Evolutionary conservation across 1,284 basidiomycete genomes (phyloP), one percentile per base, ranked within the genome.

Genomic region (Ceratobasidium sp.): DNA sequence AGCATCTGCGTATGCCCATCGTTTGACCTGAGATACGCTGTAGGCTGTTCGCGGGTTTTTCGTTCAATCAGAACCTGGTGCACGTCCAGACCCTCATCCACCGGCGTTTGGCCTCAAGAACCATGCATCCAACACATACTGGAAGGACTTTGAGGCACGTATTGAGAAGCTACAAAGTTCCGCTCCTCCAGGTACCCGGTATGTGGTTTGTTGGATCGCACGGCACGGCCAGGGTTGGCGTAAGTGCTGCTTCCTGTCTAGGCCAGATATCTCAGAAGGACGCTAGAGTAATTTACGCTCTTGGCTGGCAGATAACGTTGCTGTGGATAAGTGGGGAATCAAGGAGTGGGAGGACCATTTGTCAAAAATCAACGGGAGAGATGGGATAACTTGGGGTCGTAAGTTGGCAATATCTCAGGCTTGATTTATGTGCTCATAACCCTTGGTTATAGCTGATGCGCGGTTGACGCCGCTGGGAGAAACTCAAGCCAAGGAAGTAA

Each of bases 361-460:
- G 87, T 84, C 90, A 0, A 86, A 84, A 74, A 75, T 89, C n/a
- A 80, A 88, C 53, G 86, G 87, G 0, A 90, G 95, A 73, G 89
- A 81, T 8, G 84, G 89, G 67, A 79, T 93, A 7, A 82, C 80
- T 0, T 94, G 92, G 92, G 92, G 92, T 38, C 91, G 88, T 87
- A 75, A 75, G 88, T 85, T 20, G n/a, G 38, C 22, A 22, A 8
- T 62, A 47, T 13, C 52, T 31, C 15, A 29, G 40, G 34, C 53
- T 10, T 49, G 20, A 27, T 5, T 25, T 8, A 17, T 12, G 27
- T 50, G 27, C 3, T 25, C 27, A 13, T 20, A 50, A 17, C 49
- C 20, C 49, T 50, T 13, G 49, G 13, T 50, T 8, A 52, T 32
- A 67, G 62, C 50, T 38, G 62, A 67, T 25, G 43, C 62, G 15